Conservation (phyloP, 805 yeast genomes). For the Saccharomycodes ludwigii region DNA sequence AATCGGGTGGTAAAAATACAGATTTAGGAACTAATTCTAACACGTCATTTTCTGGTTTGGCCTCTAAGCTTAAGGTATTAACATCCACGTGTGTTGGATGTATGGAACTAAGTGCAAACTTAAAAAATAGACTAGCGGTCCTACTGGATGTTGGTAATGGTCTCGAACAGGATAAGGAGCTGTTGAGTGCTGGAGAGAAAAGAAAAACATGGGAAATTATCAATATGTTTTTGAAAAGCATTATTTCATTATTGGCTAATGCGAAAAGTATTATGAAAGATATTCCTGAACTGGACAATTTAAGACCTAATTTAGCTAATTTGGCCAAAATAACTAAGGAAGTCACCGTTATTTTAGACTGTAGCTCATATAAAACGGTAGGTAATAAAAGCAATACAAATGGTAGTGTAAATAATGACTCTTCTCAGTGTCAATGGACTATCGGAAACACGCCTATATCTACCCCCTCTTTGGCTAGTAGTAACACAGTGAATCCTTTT, state of each 20-base stretch:
- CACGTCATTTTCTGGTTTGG: slow-evolving; percentile 22
- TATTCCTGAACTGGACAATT: slow-evolving; percentile 66
- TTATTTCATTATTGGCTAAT: slow-evolving; percentile 70
- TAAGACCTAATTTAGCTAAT: slow-evolving; percentile 65
- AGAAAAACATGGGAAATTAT: slow-evolving; percentile 75
- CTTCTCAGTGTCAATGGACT: no score
- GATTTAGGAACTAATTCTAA: slow-evolving; percentile 24
- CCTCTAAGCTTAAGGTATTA: slow-evolving; percentile 60
- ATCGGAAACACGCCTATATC: slow-evolving; percentile 9
- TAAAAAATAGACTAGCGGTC: slow-evolving; percentile 43
- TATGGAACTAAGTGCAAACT: slow-evolving; percentile 66
- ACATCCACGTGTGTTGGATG: slow-evolving; percentile 68
- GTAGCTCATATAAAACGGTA: slow-evolving; percentile 36
- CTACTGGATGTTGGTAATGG: slow-evolving; percentile 17
- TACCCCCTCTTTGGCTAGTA: slow-evolving; percentile 8
- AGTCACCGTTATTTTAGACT: slow-evolving; percentile 73
- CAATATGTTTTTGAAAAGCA: slow-evolving; percentile 68
- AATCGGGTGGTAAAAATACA: no score
- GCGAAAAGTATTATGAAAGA: slow-evolving; percentile 77
- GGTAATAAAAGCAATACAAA: no score
- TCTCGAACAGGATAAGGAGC: background rate
- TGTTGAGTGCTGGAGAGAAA: slow-evolving; percentile 27
- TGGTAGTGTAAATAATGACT: no score
- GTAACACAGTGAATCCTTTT: slow-evolving; percentile 8
- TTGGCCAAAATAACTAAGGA: slow-evolving; percentile 86